A percentile compares a stretch with the other conserved stretches of the same genome.
Evolutionary conservation across 768 basidiomycete genomes (phyloP).

Genomic region (Brasilioporus rufonigricans): DNA sequence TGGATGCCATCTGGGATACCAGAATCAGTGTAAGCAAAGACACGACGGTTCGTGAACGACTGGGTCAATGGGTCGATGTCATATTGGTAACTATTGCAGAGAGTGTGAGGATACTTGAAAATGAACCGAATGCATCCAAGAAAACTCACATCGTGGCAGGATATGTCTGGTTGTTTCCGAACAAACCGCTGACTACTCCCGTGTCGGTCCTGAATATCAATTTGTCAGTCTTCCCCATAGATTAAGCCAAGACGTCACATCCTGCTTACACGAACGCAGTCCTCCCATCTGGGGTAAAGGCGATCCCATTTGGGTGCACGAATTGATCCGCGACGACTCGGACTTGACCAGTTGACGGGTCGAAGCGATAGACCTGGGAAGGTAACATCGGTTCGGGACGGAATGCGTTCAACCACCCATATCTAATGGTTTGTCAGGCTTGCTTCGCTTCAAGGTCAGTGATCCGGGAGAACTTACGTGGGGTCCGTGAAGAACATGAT

Average conservation of each 20-base stretch:
- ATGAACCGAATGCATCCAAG: background rate
- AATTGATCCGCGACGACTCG: constrained; percentile 76
- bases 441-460: no score
- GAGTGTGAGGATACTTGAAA: background rate
- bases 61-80: constrained; percentile 59
- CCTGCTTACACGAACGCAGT: constrained; percentile 57
- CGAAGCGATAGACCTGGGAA: constrained; percentile 29
- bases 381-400: constrained; percentile 56
- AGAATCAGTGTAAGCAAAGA: constrained; percentile 65
- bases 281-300: constrained; percentile 61
- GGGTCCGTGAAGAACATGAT: constrained; percentile 76
- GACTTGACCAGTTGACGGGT: constrained; percentile 60
- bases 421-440: constrained; percentile 36
- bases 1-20: constrained; percentile 69
- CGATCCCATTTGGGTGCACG: constrained; percentile 69
- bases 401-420: constrained; percentile 65
- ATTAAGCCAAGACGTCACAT: background rate
- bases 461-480: background rate
- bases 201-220: constrained; percentile 32
- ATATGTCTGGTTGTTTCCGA: constrained; percentile 51
- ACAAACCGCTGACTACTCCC: constrained; percentile 36
- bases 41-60: constrained; percentile 55
- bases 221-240: constrained; percentile 1
- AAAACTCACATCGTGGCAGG: constrained; percentile 65
- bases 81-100: constrained; percentile 52